These are phyloP conservation scores for Schizosaccharomyces osmophilus DNA, from an alignment of 805 yeast genomes.

Conservation along the genomic window DNA sequence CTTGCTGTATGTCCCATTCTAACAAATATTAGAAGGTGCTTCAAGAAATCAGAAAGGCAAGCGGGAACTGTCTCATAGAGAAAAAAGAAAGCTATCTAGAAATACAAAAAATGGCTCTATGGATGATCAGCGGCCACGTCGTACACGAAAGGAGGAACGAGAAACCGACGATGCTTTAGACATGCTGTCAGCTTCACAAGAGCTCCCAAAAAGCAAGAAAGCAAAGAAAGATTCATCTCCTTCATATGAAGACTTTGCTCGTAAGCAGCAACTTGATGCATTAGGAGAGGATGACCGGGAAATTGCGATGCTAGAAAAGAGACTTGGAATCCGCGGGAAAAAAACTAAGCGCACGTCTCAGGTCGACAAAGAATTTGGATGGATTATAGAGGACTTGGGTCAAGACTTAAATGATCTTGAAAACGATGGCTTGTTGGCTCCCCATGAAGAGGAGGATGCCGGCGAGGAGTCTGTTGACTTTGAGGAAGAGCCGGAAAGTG, in stretches of 20 bases:
- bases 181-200: background rate
- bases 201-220: background rate
- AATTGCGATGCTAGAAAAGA: background rate
- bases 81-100: background rate
- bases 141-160: too few species aligned
- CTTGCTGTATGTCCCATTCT: background rate
- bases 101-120: background rate
- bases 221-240: background rate
- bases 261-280: background rate
- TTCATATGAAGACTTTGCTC: background rate
- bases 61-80: background rate
- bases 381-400: conserved; percentile 10
- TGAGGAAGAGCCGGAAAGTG: background rate
- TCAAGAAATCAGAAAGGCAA: background rate
- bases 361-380: conserved; percentile 43
- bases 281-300: conserved; percentile 1
- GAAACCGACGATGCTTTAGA: background rate
- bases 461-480: background rate
- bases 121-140: background rate
- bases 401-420: conserved; percentile 2
- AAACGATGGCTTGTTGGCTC: conserved; percentile 9
- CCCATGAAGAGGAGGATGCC: too few species aligned
- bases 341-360: conserved; percentile 27
- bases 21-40: background rate
- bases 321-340: background rate